These are phyloP conservation scores for Thalassiosira livingstoniorum DNA, from an alignment of 352 stramenopile species.

Conservation along the genomic window DNA sequence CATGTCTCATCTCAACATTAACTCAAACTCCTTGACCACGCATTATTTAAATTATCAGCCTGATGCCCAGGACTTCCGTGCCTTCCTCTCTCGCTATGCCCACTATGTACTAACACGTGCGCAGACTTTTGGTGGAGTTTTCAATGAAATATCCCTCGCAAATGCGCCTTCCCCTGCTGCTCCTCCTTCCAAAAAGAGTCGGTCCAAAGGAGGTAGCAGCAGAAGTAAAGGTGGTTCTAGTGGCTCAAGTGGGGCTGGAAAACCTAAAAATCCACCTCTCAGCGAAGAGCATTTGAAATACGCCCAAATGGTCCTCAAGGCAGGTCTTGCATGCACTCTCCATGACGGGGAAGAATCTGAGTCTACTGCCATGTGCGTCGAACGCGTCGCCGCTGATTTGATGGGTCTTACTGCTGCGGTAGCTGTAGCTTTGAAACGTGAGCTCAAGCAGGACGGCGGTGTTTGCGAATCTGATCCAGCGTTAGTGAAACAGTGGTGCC, in stretches of 20 bases:
- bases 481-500: conserved; percentile 81
- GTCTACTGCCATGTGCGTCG: conserved; percentile 82
- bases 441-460: conserved; percentile 65
- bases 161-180: conserved; percentile 13
- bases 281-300: conserved; percentile 83
- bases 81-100: conserved; percentile 84
- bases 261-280: conserved; percentile 75
- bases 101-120: conserved; percentile 84
- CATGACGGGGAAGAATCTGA: conserved; percentile 84
- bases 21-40: neutral
- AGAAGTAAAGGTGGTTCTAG: conserved; percentile 1
- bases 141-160: conserved; percentile 80
- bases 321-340: conserved; percentile 80
- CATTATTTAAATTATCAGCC: conserved; percentile 35
- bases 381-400: conserved; percentile 83
- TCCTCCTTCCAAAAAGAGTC: conserved; percentile 45
- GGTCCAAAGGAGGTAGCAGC: conserved; percentile 54
- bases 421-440: conserved; percentile 74
- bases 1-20: neutral
- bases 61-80: conserved; percentile 69
- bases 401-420: conserved; percentile 77
- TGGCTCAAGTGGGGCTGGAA: conserved; percentile 10
- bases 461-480: neutral
- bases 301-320: conserved; percentile 82
- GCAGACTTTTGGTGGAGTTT: conserved; percentile 84